phyloP scores from a whole-genome alignment of 176 grass and related monocot genomes.

The Puya raimondii region DNA sequence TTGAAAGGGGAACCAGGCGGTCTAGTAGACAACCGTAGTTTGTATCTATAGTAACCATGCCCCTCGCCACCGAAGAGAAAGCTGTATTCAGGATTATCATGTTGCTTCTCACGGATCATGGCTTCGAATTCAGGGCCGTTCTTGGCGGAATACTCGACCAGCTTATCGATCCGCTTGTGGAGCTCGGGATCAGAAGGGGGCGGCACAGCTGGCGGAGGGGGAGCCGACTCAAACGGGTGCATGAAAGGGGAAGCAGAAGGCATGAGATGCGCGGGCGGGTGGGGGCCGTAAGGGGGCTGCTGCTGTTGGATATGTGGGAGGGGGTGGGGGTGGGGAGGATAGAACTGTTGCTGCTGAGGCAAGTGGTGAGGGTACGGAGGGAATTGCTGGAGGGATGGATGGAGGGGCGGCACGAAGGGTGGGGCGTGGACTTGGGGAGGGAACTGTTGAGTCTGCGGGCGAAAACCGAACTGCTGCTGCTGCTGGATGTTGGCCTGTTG shows the following conservation, averaged over 20 bases:
- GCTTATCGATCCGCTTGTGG: constrained; percentile 93
- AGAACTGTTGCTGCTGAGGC: constrained; percentile 34
- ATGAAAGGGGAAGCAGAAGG: constrained; percentile 33
- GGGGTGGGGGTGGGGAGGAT: constrained; percentile 43
- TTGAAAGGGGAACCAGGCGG: constrained; percentile 28
- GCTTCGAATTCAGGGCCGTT: constrained; percentile 83
- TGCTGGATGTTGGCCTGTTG: constrained; percentile 16
- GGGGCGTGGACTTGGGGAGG: constrained; percentile 42
- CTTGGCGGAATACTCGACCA: constrained; percentile 92
- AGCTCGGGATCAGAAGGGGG: constrained; percentile 80
- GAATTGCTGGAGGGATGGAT: constrained; percentile 56
- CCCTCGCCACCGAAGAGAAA: constrained; percentile 98
- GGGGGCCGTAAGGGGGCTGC: constrained; percentile 20
- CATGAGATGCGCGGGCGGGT: constrained; percentile 32
- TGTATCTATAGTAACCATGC: constrained; percentile 89
- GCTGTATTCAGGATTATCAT: constrained; percentile 83
- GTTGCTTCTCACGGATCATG: constrained; percentile 95
- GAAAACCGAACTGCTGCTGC: constrained; percentile 67
- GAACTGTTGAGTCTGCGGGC: constrained; percentile 62
- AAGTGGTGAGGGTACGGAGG: constrained; percentile 46
- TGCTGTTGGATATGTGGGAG: constrained; percentile 47
- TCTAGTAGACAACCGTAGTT: constrained; percentile 44
- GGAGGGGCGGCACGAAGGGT: constrained; percentile 37
- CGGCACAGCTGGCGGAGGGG: constrained; percentile 31
- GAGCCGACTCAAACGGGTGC: constrained; percentile 42